Percentiles rank a stretch among this genome's conserved stretches.
These are phyloP conservation scores for Plantago major DNA, from an alignment of 257 asterid species.

Conservation along the genomic window DNA sequence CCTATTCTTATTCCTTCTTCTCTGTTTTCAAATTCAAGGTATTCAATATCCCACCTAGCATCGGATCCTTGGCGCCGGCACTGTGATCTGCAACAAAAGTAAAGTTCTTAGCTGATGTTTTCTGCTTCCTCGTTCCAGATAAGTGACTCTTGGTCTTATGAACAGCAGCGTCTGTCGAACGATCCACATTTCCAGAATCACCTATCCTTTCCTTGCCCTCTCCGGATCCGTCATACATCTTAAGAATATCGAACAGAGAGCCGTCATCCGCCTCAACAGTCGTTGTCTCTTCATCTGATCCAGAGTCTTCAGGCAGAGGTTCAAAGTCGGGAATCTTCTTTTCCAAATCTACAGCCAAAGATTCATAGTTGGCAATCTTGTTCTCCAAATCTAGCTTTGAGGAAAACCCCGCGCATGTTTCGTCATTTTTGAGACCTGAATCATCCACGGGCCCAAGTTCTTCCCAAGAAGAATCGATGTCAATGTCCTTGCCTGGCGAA, in stretches of 20 bases:
- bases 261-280: constrained; percentile 33
- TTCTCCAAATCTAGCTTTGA: constrained; percentile 18
- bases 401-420: constrained; percentile 10
- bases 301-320: constrained; percentile 49
- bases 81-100: constrained; percentile 52
- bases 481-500: constrained; percentile 32
- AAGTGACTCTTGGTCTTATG: too few species aligned
- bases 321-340: constrained; percentile 21
- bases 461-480: constrained; percentile 60
- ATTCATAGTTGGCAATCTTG: constrained; percentile 41
- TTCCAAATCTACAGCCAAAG: constrained; percentile 30
- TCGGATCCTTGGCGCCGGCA: constrained; percentile 38
- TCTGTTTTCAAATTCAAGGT: constrained; percentile 29
- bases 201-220: constrained; percentile 26
- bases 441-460: constrained; percentile 76
- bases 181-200: constrained; percentile 18
- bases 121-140: constrained; percentile 22
- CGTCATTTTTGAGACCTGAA: constrained; percentile 27
- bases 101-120: constrained; percentile 31
- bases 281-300: constrained; percentile 55
- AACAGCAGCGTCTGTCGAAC: too few species aligned
- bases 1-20: too few species aligned
- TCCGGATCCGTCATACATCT: constrained; percentile 43
- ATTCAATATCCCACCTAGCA: constrained; percentile 53
- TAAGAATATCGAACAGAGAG: constrained; percentile 65